A percentile compares a stretch with the other conserved stretches of the same genome.
Evolutionary conservation across 169 alveolate species (phyloP).

Genomic region (Cyclospora cayetanensis): DNA sequence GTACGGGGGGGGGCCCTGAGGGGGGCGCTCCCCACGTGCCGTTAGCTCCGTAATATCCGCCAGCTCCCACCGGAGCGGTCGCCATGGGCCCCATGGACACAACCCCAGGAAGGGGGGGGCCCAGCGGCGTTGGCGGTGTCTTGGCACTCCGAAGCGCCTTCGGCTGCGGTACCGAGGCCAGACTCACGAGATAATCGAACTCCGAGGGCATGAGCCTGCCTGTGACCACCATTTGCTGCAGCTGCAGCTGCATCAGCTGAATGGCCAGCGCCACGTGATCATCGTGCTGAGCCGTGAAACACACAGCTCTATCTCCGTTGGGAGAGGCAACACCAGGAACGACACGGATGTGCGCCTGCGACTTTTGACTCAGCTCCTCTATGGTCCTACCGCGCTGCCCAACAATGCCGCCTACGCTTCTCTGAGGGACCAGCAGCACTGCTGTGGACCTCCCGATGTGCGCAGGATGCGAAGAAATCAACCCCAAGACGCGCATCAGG

Average conservation of each 20-base stretch:
- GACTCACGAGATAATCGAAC: neutral
- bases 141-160: neutral
- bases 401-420: constrained; percentile 21
- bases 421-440: neutral
- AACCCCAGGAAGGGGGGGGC: neutral
- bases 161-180: neutral
- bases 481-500: neutral
- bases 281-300: neutral
- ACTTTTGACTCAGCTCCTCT: neutral
- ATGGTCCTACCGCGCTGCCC: constrained; percentile 21
- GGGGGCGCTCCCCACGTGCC: neutral
- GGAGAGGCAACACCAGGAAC: neutral
- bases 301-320: neutral
- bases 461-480: neutral
- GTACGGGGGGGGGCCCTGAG: neutral
- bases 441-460: neutral
- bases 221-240: neutral
- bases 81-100: neutral
- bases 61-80: neutral
- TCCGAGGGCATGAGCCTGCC: neutral
- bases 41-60: neutral
- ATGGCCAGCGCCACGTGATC: neutral
- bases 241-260: neutral
- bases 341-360: neutral
- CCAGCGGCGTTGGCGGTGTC: neutral